Conservation (phyloP, 1,284 basidiomycete genomes). For the Malassezia sympodialis region DNA sequence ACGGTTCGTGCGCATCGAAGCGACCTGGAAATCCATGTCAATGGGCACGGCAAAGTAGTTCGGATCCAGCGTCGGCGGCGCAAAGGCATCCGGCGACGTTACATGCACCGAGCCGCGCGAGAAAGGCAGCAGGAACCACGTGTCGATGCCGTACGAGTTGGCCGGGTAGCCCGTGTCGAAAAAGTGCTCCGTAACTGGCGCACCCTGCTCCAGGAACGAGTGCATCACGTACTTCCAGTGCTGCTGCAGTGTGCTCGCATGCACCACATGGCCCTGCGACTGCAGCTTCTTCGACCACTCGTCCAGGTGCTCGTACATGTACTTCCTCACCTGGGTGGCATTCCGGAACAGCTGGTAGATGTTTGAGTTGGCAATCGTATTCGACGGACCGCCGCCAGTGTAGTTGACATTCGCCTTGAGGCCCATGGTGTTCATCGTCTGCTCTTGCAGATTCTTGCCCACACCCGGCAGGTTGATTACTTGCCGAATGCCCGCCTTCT, state of each 20-base stretch:
- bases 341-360: constrained; percentile 25
- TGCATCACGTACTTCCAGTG: constrained; percentile 24
- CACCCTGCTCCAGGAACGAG: constrained; percentile 26
- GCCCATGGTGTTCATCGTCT: constrained; percentile 47
- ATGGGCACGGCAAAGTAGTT: constrained; percentile 48
- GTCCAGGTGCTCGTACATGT: constrained; percentile 26
- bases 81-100: constrained; percentile 19
- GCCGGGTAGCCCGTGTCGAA: constrained; percentile 31
- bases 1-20: constrained; percentile 38
- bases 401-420: constrained; percentile 19
- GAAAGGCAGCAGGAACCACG: constrained; percentile 38
- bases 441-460: constrained; percentile 50
- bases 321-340: constrained; percentile 19
- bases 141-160: constrained; percentile 29
- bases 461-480: constrained; percentile 45
- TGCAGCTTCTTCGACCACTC: constrained; percentile 26
- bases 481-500: constrained; percentile 37
- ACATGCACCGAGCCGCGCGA: constrained; percentile 28
- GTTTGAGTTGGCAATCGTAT: constrained; percentile 30
- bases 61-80: constrained; percentile 17
- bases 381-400: constrained; percentile 29
- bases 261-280: constrained; percentile 25
- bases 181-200: constrained; percentile 31
- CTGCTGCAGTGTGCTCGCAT: constrained; percentile 18
- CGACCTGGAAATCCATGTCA: constrained; percentile 48